These are phyloP conservation scores for Phialophora chinensis DNA, from an alignment of 2,329 filamentous ascomycete genomes.

Conservation along the genomic window DNA sequence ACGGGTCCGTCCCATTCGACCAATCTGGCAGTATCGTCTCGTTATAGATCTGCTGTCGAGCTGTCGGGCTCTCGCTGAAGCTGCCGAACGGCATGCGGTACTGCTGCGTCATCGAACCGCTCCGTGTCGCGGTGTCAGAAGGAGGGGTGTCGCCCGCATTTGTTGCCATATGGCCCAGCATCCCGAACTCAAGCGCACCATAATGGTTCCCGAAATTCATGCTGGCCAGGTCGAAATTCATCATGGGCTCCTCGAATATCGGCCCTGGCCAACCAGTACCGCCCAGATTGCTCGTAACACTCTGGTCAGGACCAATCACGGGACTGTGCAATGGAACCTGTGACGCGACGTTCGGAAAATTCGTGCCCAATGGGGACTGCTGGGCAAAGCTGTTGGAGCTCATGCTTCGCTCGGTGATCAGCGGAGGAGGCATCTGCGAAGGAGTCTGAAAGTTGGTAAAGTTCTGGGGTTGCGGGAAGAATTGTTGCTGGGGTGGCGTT, in stretches of 20 bases:
- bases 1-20: constrained; percentile 49
- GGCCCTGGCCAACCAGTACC: constrained; percentile 54
- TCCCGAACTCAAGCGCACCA: constrained; percentile 91
- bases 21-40: constrained; percentile 55
- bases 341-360: constrained; percentile 63
- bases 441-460: constrained; percentile 50
- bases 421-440: constrained; percentile 50
- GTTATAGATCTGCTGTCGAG: constrained; percentile 49
- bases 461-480: constrained; percentile 47
- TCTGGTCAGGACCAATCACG: constrained; percentile 48
- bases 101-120: constrained; percentile 51
- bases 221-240: constrained; percentile 94
- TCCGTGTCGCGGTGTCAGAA: constrained; percentile 62
- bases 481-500: constrained; percentile 45
- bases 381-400: constrained; percentile 64
- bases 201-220: constrained; percentile 97
- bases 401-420: constrained; percentile 54
- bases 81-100: constrained; percentile 47
- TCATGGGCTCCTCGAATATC: constrained; percentile 88
- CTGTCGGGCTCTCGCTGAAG: constrained; percentile 54
- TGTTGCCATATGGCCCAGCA: constrained; percentile 95
- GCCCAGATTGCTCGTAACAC: constrained; percentile 43
- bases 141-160: constrained; percentile 80
- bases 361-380: constrained; percentile 75
- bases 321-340: constrained; percentile 47